Percentiles rank a stretch among this genome's conserved stretches.
These are phyloP conservation scores for Dendrothele bispora DNA, from an alignment of 768 basidiomycete species.

Conservation along the genomic window DNA sequence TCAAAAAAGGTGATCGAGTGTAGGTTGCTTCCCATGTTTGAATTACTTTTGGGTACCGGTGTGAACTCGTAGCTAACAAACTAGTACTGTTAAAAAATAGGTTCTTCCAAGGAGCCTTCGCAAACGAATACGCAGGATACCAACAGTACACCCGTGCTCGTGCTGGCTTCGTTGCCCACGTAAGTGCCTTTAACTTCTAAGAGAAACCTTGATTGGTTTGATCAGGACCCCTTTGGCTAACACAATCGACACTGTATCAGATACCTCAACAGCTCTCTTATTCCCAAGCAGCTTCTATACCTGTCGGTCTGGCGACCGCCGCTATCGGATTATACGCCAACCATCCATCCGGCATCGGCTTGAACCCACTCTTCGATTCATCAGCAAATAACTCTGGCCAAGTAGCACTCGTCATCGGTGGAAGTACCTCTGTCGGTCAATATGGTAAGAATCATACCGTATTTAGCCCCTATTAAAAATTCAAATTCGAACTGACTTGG, in stretches of 20 bases:
- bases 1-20: conserved; percentile 55
- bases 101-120: conserved; percentile 38
- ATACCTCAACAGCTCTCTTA: conserved; percentile 43
- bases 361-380: conserved; percentile 37
- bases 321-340: conserved; percentile 46
- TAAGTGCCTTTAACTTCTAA: conserved; percentile 12
- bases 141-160: conserved; percentile 45
- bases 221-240: too few relatives aligned
- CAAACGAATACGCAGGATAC: conserved; percentile 36
- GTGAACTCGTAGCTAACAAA: too few relatives aligned
- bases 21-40: too few relatives aligned
- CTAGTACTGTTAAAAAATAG: too few relatives aligned
- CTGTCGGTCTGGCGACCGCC: conserved; percentile 50
- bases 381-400: conserved; percentile 41
- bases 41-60: too few relatives aligned
- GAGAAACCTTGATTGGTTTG: conserved; percentile 9
- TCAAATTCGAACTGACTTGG: too few relatives aligned
- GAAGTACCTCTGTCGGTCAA: conserved; percentile 50
- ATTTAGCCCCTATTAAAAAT: too few relatives aligned
- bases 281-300: conserved; percentile 49
- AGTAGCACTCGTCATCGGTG: conserved; percentile 49
- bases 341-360: conserved; percentile 37
- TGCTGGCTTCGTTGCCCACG: conserved; percentile 41
- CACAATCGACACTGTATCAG: too few relatives aligned
- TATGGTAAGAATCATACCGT: conserved; percentile 42